phyloP scores from a whole-genome alignment of 225 moss, liverwort and hornwort species.

The Bryum argenteum region DNA sequence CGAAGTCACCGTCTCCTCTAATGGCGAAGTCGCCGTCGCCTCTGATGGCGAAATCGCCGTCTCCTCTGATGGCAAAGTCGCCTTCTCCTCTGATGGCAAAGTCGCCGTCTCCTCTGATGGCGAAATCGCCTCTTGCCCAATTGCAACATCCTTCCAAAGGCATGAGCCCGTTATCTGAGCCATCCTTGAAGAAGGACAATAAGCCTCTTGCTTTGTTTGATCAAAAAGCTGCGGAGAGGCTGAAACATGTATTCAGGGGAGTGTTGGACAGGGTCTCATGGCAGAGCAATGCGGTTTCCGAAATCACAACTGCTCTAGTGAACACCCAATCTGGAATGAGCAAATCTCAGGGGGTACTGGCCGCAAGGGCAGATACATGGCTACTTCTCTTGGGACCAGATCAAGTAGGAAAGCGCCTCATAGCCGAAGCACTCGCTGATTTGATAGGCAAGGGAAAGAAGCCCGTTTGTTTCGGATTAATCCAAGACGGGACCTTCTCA shows the following conservation, averaged over 20 bases:
- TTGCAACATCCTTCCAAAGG: background rate
- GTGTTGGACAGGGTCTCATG: constrained; percentile 35
- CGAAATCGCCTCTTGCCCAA: background rate
- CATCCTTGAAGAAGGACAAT: background rate
- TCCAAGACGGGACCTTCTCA: background rate
- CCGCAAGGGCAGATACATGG: constrained; percentile 49
- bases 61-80: too few relatives aligned
- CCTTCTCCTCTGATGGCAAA: too few relatives aligned
- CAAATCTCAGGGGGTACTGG: constrained; percentile 19
- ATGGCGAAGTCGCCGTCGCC: constrained; percentile 10
- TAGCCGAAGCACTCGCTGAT: constrained; percentile 59
- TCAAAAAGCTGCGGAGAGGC: constrained; percentile 28
- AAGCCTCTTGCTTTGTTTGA: constrained; percentile 8
- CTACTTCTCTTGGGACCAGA: constrained; percentile 68
- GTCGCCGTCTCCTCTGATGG: constrained; percentile 9
- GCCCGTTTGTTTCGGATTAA: constrained; percentile 39
- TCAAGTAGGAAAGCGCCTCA: constrained; percentile 56
- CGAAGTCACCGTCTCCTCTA: constrained; percentile 21
- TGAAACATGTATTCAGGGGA: constrained; percentile 37
- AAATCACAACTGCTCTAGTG: constrained; percentile 26
- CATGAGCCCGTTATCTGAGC: background rate
- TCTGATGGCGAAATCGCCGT: background rate
- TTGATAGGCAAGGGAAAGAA: constrained; percentile 47
- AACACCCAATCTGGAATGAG: constrained; percentile 31
- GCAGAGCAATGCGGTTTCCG: constrained; percentile 33